Evolutionary conservation across 2,329 filamentous ascomycete species (phyloP), one percentile per base, ranked within the genome.

Genomic region (Alternaria brassicicola): DNA sequence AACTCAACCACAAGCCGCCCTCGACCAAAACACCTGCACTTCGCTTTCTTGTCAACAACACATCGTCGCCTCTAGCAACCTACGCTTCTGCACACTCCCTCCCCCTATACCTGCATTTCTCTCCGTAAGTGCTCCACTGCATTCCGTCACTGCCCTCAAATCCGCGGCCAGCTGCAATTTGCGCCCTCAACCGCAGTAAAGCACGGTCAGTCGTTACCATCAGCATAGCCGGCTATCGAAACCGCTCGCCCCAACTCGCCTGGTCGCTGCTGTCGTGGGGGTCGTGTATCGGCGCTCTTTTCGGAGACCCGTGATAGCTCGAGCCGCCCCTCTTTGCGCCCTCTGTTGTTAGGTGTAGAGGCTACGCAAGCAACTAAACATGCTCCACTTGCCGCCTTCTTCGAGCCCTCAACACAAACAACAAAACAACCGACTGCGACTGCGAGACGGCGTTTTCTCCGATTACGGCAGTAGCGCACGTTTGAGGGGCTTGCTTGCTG

Each of bases 91-190:
- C 61, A 54, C 52, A 63, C 41, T 36, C 46, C 26, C 45, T 51
- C 58, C 46, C 55, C 26, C 55, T 46, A 45, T 58, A 62, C 57
- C 54, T 55, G 43, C 43, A 55, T 50, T 49, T 56, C 63, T 59
- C 63, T 62, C 52, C 65, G 73, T 76, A 76, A 76, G 74, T 76
- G 62, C 62, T 63, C 59, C 54, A 55, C 62, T 57, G 49, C 59
- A 65, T 66, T 64, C 63, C 69, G 67, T 73, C 70, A 71, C 64
- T 50, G 60, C 67, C 64, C 65, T 57, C 61, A 47, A 60, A 59
- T 53, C 63, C 69, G 61, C 58, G 52, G 52, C 64, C 62, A 61
- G 64, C 62, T 63, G 61, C 67, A 67, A 66, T 68, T 66, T 73
- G 70, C 69, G 70, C 66, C 53, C 66, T 57, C 59, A 50, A 59